Evolutionary conservation across 768 basidiomycete species (phyloP).

Genomic region (Calocybe indica): DNA sequence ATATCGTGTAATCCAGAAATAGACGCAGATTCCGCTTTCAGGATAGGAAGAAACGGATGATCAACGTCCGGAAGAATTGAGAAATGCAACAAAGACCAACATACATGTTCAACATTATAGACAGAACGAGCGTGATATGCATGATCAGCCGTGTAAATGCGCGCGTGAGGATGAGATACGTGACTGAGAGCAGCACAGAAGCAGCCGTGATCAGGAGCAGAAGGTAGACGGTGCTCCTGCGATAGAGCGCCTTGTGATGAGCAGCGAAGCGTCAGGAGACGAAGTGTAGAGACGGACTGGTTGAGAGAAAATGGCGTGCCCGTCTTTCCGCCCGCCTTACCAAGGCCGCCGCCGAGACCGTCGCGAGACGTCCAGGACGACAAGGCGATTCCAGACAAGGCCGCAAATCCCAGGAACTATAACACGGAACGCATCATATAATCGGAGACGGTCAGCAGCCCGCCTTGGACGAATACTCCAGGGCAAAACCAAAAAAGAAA

Average conservation of each 20-base stretch:
- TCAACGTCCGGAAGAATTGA: background rate
- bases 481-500: background rate
- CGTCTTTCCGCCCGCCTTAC: conserved; percentile 46
- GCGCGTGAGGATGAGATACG: conserved; percentile 67
- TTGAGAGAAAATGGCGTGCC: conserved; percentile 64
- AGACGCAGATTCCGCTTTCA: conserved; percentile 61
- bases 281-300: conserved; percentile 32
- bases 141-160: conserved; percentile 70
- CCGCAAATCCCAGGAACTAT: conserved; percentile 64
- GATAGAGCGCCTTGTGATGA: conserved; percentile 1
- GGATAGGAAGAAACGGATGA: conserved; percentile 6
- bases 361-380: conserved; percentile 55
- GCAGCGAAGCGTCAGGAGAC: background rate
- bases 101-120: conserved; percentile 59
- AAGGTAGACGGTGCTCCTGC: conserved; percentile 70
- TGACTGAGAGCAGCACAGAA: conserved; percentile 56
- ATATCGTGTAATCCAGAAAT: conserved; percentile 69
- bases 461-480: no score
- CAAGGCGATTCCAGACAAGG: conserved; percentile 60
- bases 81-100: conserved; percentile 16
- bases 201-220: conserved; percentile 67
- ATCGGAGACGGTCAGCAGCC: background rate
- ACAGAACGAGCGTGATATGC: conserved; percentile 67
- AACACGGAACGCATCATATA: background rate
- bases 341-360: conserved; percentile 72